A percentile compares a stretch with the other conserved stretches of the same genome.
phyloP scores from a whole-genome alignment of 306 rosid species.

The Heteromeles arbutifolia region DNA sequence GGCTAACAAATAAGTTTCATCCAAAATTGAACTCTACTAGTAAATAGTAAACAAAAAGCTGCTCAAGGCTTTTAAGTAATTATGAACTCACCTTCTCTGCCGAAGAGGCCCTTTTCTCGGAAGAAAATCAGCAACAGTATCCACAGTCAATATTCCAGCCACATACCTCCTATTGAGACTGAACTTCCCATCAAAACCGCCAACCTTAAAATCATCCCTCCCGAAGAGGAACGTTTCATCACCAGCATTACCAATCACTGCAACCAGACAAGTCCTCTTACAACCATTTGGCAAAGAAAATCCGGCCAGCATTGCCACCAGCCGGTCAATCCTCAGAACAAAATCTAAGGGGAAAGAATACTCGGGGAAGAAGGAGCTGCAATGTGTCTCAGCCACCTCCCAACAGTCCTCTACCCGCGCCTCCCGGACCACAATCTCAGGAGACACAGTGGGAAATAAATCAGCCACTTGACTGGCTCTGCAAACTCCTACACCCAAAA shows the following conservation, averaged over 20 bases:
- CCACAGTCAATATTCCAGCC: conserved; percentile 85
- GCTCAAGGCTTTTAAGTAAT: background rate
- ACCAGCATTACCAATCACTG: conserved; percentile 57
- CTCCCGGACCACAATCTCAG: conserved; percentile 76
- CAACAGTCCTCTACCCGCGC: conserved; percentile 94
- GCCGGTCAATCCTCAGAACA: conserved; percentile 77
- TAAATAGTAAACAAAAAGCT: background rate
- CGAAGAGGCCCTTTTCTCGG: conserved; percentile 78
- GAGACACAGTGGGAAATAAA: conserved; percentile 67
- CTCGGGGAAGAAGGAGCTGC: conserved; percentile 96
- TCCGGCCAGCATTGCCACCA: conserved; percentile 80
- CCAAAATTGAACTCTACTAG: background rate
- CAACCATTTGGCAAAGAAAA: conserved; percentile 74
- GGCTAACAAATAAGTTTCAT: background rate
- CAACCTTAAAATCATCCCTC: conserved; percentile 61
- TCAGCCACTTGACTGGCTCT: conserved; percentile 84
- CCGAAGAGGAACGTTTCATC: conserved; percentile 56
- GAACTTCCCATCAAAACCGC: conserved; percentile 64
- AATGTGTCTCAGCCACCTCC: conserved; percentile 99
- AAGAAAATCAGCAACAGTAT: conserved; percentile 91
- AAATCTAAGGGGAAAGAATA: conserved; percentile 84
- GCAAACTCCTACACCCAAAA: conserved; percentile 62
- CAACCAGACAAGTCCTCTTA: conserved; percentile 83
- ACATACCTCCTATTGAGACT: conserved; percentile 84
- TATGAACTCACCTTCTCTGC: conserved; percentile 62